Percentiles rank a stretch among this genome's conserved stretches.
Evolutionary conservation across 768 basidiomycete genomes (phyloP).

Genomic region (Kwoniella dejecticola): DNA sequence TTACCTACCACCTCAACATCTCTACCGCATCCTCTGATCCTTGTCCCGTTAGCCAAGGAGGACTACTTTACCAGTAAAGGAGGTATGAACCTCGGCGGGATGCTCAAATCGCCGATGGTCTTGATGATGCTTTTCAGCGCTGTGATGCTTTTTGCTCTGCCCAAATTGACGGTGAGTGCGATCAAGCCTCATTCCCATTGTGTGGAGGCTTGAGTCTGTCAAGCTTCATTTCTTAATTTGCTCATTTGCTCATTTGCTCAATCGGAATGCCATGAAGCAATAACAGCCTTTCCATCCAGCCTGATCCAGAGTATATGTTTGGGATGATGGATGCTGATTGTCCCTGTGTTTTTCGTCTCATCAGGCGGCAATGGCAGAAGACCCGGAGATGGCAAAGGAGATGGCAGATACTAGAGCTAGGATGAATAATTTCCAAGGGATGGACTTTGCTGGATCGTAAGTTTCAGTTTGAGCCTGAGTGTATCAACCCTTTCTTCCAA

Average conservation of each 20-base stretch:
- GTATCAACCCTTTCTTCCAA: too few species aligned
- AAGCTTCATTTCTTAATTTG: too few species aligned
- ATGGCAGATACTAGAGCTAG: slow-evolving; percentile 46
- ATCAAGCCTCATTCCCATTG: neutral
- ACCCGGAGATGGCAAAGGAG: slow-evolving; percentile 51
- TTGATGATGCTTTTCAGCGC: slow-evolving; percentile 53
- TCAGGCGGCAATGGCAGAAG: slow-evolving; percentile 44
- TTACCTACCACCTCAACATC: slow-evolving; percentile 30
- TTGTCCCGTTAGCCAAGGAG: slow-evolving; percentile 29
- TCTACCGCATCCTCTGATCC: slow-evolving; percentile 40
- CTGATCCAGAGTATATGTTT: neutral
- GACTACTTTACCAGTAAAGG: slow-evolving; percentile 37
- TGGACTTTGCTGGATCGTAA: slow-evolving; percentile 50
- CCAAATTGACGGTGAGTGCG: slow-evolving; percentile 53
- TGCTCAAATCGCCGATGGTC: slow-evolving; percentile 55
- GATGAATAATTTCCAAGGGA: slow-evolving; percentile 41
- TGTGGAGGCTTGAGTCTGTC: too few species aligned
- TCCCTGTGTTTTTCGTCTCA: neutral
- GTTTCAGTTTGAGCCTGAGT: slow-evolving; percentile 16
- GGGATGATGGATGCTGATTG: neutral
- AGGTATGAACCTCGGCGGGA: slow-evolving; percentile 41
- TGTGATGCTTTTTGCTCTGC: slow-evolving; percentile 47
- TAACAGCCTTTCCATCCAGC: too few species aligned
- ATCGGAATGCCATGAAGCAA: too few species aligned
- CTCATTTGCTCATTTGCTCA: too few species aligned